Evolutionary conservation across 768 basidiomycete species (phyloP).

Genomic region (Kwoniella dendrophila): DNA sequence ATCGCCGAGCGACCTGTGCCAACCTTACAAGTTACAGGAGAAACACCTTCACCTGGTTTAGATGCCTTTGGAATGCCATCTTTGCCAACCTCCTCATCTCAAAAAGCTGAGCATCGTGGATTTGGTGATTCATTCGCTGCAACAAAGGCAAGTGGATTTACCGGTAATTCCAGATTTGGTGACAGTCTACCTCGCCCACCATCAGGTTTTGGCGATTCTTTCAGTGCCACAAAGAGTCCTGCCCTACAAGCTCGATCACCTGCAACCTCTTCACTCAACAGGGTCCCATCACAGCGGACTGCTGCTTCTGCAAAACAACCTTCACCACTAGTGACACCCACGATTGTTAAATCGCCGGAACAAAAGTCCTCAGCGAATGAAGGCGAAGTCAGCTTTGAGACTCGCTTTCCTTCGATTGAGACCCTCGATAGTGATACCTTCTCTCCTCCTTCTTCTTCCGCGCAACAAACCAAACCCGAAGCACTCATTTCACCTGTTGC

Average conservation of each 20-base stretch:
- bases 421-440: slow-evolving; percentile 55
- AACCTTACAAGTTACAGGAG: slow-evolving; percentile 37
- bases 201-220: slow-evolving; percentile 35
- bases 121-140: slow-evolving; percentile 44
- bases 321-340: not conserved
- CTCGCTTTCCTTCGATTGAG: slow-evolving; percentile 84
- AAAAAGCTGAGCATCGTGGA: slow-evolving; percentile 13
- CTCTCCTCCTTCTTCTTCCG: not conserved
- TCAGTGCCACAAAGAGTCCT: slow-evolving; percentile 15
- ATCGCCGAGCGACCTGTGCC: not conserved
- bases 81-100: not conserved
- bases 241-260: slow-evolving; percentile 13
- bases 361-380: slow-evolving; percentile 31
- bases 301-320: slow-evolving; percentile 8
- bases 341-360: slow-evolving; percentile 25
- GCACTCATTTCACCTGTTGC: slow-evolving; percentile 33
- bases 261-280: not conserved
- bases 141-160: slow-evolving; percentile 5
- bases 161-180: slow-evolving; percentile 11
- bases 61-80: slow-evolving; percentile 48
- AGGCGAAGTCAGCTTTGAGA: slow-evolving; percentile 59
- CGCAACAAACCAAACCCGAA: slow-evolving; percentile 4
- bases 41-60: slow-evolving; percentile 20
- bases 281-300: not conserved
- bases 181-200: slow-evolving; percentile 17